Evolutionary conservation across 805 yeast genomes (phyloP).

Genomic region (Saccharomyces eubayanus): DNA sequence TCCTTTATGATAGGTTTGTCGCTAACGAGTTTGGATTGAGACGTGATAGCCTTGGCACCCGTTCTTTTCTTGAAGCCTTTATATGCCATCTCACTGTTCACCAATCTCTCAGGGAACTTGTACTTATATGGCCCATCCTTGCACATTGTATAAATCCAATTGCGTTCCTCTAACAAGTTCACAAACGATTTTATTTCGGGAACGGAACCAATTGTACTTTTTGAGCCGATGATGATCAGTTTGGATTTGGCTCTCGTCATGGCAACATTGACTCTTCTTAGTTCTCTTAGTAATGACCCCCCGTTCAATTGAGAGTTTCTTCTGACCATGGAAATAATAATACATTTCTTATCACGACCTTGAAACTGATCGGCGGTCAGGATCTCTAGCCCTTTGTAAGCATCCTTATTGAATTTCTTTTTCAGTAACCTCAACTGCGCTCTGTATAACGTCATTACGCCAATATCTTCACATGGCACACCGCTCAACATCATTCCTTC

Average conservation of each 20-base stretch:
- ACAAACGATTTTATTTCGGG: constrained; percentile 41
- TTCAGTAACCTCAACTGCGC: constrained; percentile 59
- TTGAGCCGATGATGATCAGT: constrained; percentile 76
- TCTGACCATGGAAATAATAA: constrained; percentile 81
- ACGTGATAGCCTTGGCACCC: constrained; percentile 8
- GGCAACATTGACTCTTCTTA: constrained; percentile 92
- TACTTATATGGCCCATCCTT: neutral
- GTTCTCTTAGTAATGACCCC: constrained; percentile 75
- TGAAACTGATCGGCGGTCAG: constrained; percentile 94
- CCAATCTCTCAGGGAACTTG: neutral
- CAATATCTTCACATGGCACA: constrained; percentile 51
- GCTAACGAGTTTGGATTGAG: constrained; percentile 10
- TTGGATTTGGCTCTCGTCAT: constrained; percentile 85
- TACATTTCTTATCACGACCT: constrained; percentile 90
- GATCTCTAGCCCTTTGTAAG: constrained; percentile 50
- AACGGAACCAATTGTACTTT: constrained; percentile 37
- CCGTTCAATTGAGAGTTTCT: constrained; percentile 58
- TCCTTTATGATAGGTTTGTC: constrained; percentile 21
- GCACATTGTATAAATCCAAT: constrained; percentile 47
- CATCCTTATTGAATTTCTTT: constrained; percentile 17
- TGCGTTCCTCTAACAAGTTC: constrained; percentile 42
- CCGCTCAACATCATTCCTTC: constrained; percentile 53
- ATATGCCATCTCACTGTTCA: neutral
- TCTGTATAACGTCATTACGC: constrained; percentile 83
- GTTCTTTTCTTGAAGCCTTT: neutral